A percentile compares a stretch with the other conserved stretches of the same genome.
Evolutionary conservation across 495 filamentous ascomycete species (phyloP).

Genomic region (Elasticomyces elasticus): DNA sequence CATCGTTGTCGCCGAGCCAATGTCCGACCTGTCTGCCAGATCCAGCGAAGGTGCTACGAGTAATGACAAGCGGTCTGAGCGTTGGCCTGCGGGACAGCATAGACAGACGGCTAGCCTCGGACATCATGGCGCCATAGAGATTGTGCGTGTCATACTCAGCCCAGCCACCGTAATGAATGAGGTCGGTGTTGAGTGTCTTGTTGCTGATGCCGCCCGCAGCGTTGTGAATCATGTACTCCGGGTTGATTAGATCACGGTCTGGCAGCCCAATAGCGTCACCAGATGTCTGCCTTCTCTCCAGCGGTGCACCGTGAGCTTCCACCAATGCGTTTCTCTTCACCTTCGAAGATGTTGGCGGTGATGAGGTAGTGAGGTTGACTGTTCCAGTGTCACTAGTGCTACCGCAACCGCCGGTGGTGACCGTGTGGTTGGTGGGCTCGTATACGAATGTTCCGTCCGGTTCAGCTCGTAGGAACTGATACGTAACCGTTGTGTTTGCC

Average conservation of each 20-base stretch:
- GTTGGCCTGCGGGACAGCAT: constrained; percentile 60
- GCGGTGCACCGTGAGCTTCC: neutral
- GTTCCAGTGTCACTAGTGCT: neutral
- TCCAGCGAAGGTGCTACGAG: constrained; percentile 73
- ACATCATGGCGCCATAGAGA: constrained; percentile 78
- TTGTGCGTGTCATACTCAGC: constrained; percentile 78
- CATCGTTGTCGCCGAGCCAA: constrained; percentile 80
- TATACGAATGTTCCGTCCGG: constrained; percentile 12
- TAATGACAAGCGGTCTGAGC: constrained; percentile 67
- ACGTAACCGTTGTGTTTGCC: constrained; percentile 12
- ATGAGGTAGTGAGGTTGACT: constrained; percentile 15
- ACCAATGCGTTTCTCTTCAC: neutral
- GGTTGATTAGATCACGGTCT: constrained; percentile 56
- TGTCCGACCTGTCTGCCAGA: constrained; percentile 70
- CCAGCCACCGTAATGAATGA: constrained; percentile 62
- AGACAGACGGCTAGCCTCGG: constrained; percentile 49
- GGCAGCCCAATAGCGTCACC: constrained; percentile 44
- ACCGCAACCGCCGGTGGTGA: constrained; percentile 17
- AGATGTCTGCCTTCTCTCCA: constrained; percentile 12
- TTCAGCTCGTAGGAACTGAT: constrained; percentile 13
- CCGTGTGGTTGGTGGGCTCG: constrained; percentile 21
- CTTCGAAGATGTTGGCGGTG: neutral
- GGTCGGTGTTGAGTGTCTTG: constrained; percentile 63
- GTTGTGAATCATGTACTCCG: constrained; percentile 68
- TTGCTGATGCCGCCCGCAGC: constrained; percentile 59